phyloP scores from a whole-genome alignment of 306 rosid genomes.

The Prunus mira region DNA sequence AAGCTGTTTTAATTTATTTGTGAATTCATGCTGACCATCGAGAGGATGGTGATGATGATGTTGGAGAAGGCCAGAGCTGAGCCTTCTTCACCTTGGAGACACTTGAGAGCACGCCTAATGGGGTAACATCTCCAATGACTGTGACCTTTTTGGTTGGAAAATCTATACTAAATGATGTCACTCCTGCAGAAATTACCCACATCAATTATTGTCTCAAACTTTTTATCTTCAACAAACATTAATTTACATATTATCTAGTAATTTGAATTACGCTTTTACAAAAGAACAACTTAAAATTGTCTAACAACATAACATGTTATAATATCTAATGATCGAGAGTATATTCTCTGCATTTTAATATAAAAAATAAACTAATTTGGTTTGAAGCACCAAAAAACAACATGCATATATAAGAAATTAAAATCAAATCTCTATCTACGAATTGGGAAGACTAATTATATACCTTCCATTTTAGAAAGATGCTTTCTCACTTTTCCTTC shows the following conservation, averaged over 20 bases:
- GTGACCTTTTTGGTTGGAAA: conserved; percentile 73
- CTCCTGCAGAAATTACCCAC: conserved; percentile 52
- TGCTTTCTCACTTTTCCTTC: conserved; percentile 81
- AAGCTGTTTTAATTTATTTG: background rate
- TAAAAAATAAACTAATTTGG: background rate
- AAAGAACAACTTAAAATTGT: background rate
- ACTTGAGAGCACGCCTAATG: conserved; percentile 63
- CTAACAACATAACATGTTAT: background rate
- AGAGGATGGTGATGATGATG: conserved; percentile 37
- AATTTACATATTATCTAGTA: background rate
- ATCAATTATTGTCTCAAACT: background rate
- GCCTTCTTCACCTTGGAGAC: conserved; percentile 86
- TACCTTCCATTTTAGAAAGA: conserved; percentile 90
- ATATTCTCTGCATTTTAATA: background rate
- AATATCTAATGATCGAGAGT: background rate
- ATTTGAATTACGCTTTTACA: background rate
- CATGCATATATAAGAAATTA: background rate
- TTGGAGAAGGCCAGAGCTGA: conserved; percentile 65
- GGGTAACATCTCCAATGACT: conserved; percentile 68
- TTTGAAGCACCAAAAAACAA: background rate
- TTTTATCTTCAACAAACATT: background rate
- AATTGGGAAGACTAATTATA: background rate
- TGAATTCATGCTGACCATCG: conserved; percentile 39
- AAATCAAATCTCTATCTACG: background rate
- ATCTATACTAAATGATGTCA: conserved; percentile 78